Evolutionary conservation across 1,284 basidiomycete species (phyloP), one percentile per base, ranked within the genome.

Genomic region (Cutaneotrichosporon dermatis): DNA sequence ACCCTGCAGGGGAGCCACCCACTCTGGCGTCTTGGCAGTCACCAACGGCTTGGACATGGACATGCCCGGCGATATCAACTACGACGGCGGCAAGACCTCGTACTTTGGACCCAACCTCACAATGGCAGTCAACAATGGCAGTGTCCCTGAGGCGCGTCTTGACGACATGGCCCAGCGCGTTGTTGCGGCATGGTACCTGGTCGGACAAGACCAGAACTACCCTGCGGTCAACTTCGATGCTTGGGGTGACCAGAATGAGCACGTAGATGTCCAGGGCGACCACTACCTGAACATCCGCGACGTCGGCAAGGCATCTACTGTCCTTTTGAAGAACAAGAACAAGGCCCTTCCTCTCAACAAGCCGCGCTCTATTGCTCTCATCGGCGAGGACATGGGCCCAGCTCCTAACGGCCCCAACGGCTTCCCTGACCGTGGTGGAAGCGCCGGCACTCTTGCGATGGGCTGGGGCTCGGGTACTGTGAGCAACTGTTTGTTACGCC

Each of bases 401-500:
- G 83, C 84, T 4, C 74, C 68, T 35, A 79, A 81, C 39, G 90
- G 90, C 0, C 87, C 90, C 2, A 92, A 92, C 76, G 83, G 84
- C 51, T 91, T 85, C 67, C 42, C 76, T 10, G 88, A 90, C 57
- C 79, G 79, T 9, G 80, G 79, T n/a, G 80, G 80, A 4, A 61
- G 74, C n/a, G 70, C 76, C 15, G 79, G 79, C 39, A 83, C 86
- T n/a, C 80, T 92, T 2, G 89, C 88, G 5, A 86, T 90, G 83
- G 90, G 89, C 36, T 92, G 90, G 90, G 90, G 87, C 16, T 85
- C 83, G 52, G 88, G 88, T 55, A 74, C 81, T 7, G 74, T 36
- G 34, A 36, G 46, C 35, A 25, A 25, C 25, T 25, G 25, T 25
- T 25, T 25, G 6, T 49, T 6, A 10, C 7, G 25, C 10, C 12